These are phyloP conservation scores for Metrosideros polymorpha DNA, from an alignment of 441 rosid genomes.

Conservation along the genomic window DNA sequence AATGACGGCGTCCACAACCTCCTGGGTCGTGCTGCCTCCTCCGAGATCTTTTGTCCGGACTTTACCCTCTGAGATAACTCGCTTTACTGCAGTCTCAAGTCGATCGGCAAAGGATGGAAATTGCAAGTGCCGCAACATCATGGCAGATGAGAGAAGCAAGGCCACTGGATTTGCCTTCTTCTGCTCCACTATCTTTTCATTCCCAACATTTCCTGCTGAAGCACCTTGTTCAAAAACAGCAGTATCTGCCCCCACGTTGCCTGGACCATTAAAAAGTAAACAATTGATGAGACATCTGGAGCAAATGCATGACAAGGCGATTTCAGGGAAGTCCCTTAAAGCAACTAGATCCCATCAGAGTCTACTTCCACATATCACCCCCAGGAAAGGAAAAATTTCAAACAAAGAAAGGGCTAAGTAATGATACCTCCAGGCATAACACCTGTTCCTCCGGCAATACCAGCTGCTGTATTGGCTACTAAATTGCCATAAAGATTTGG, in stretches of 20 bases:
- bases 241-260: conserved; percentile 15
- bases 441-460: conserved; percentile 16
- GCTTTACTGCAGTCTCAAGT: conserved; percentile 9
- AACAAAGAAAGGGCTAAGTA: neutral
- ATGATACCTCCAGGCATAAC: conserved; percentile 12
- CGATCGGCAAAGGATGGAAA: conserved; percentile 13
- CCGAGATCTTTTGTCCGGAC: conserved; percentile 10
- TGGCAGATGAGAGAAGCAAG: conserved; percentile 13
- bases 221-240: conserved; percentile 19
- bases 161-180: conserved; percentile 18
- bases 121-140: conserved; percentile 15
- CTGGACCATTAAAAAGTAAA: neutral
- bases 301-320: neutral
- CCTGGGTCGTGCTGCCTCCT: conserved; percentile 15
- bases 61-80: conserved; percentile 7
- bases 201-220: conserved; percentile 17
- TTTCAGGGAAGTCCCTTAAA: neutral
- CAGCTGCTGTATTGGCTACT: conserved; percentile 11
- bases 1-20: conserved; percentile 14
- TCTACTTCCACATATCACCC: neutral
- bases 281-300: neutral
- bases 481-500: conserved; percentile 12
- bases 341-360: neutral
- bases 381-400: neutral
- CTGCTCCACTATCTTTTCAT: conserved; percentile 4